A percentile compares a stretch with the other conserved stretches of the same genome.
phyloP scores from a whole-genome alignment of 768 basidiomycete species.

The Pleurotus djamor region DNA sequence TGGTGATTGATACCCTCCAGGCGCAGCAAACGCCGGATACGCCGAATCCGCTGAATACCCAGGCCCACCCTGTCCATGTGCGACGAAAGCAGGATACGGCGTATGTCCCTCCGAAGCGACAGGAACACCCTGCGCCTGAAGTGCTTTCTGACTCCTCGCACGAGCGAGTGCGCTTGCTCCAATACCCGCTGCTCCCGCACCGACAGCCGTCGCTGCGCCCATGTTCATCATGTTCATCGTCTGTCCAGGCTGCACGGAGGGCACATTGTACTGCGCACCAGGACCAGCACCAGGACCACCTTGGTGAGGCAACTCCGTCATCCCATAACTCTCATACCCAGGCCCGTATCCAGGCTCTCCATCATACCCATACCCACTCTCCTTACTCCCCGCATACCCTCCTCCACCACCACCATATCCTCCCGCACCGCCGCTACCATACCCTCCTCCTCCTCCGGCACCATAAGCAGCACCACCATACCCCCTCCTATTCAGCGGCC shows the following conservation, averaged over 20 bases:
- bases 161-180: constrained; percentile 30
- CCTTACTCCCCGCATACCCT: constrained; percentile 19
- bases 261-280: constrained; percentile 2
- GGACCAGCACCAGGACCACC: constrained; percentile 17
- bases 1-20: neutral
- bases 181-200: constrained; percentile 37
- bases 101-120: constrained; percentile 4
- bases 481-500: neutral
- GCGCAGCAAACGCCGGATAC: neutral
- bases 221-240: neutral
- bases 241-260: neutral
- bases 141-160: constrained; percentile 32
- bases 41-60: neutral
- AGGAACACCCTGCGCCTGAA: constrained; percentile 15
- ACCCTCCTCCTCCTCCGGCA: constrained; percentile 18
- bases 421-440: constrained; percentile 6
- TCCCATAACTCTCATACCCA: constrained; percentile 40
- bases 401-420: constrained; percentile 20
- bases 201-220: neutral
- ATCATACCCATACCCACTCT: constrained; percentile 50
- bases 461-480: constrained; percentile 14
- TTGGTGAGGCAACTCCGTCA: constrained; percentile 39
- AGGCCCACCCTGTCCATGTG: constrained; percentile 2
- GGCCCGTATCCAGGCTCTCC: constrained; percentile 49
- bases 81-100: constrained; percentile 13